Base-by-base conservation (phyloP, 345 rosid genomes). In the Zanthoxylum bungeanum region DNA sequence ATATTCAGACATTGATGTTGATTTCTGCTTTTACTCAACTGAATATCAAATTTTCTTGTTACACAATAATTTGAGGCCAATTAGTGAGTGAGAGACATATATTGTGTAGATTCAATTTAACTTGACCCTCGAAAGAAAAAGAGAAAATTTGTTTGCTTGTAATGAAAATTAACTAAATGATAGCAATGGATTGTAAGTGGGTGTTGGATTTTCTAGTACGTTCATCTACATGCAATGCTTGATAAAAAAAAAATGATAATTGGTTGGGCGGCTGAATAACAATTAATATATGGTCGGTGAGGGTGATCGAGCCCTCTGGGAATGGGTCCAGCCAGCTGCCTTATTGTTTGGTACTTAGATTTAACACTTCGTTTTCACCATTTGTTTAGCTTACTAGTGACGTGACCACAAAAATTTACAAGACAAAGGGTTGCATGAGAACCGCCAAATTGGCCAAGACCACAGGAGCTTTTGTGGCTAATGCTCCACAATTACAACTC, bases 401-500 rank as follows among this genome's bases (percentile, higher is more conserved):
- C 19, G 36, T n/a, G 21, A 9, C 31, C 49, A 44, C 33, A 64
- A 4, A 5, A n/a, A 16, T 8, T 12, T 17, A 21, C 3, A 58
- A 5, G 37, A 42, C 53, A 73, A 39, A 77, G 77, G 83, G 84
- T 75, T 75, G 14, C 47, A 42, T 0, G 86, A 84, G 87, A 67
- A 92, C 97, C 92, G 91, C 89, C 92, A 80, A 85, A 68, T 69
- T 56, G 70, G 91, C 78, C 82, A 78, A 85, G 72, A 77, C 96
- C 97, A 88, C 90, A 64, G 69, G 80, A 81, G 77, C n/a, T 57
- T 51, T 37, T 73, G 77, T 82, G 79, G 83, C 37, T 16, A 39
- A 57, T 60, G 40, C 24, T 72, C 73, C 71, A 76, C 64, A 66
- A 50, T 68, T 62, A 66, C 69, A 52, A 34, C 60, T 70, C 68